Conservation (phyloP, 2,329 filamentous ascomycete genomes). For the Cytospora paraplurivora region DNA sequence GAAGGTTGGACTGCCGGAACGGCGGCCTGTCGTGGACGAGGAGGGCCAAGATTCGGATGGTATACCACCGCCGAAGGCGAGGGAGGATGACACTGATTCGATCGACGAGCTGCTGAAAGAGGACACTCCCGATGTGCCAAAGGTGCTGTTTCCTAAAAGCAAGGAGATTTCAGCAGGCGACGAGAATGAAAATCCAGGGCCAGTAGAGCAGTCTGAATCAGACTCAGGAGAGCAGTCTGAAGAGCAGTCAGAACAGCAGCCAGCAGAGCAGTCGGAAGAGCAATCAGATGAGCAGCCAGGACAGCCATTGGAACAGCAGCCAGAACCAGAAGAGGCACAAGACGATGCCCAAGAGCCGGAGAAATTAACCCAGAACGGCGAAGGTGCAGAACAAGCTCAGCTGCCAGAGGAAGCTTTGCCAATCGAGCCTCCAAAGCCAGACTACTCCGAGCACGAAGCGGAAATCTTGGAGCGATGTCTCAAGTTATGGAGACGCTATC, state of each 20-base stretch:
- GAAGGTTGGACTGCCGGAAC: slow-evolving; percentile 55
- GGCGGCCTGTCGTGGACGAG: slow-evolving; percentile 37
- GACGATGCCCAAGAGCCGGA: background rate
- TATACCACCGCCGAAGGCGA: slow-evolving; percentile 39
- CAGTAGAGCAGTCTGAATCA: slow-evolving; percentile 34
- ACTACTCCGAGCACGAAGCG: slow-evolving; percentile 51
- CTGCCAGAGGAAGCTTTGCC: slow-evolving; percentile 27
- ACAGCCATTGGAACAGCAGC: slow-evolving; percentile 29
- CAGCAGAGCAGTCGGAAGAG: slow-evolving; percentile 31
- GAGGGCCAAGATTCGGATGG: slow-evolving; percentile 43
- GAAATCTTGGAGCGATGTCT: slow-evolving; percentile 58
- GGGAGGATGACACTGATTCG: slow-evolving; percentile 49
- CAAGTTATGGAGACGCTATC: slow-evolving; percentile 65
- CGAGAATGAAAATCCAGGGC: background rate
- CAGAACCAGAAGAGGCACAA: slow-evolving; percentile 15
- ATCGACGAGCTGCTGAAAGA: slow-evolving; percentile 59
- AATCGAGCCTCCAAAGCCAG: slow-evolving; percentile 36
- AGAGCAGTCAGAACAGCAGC: slow-evolving; percentile 31
- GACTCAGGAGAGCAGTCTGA: slow-evolving; percentile 34
- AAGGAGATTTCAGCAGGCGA: slow-evolving; percentile 3
- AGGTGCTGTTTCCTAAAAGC: slow-evolving; percentile 34
- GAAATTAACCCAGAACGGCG: slow-evolving; percentile 16
- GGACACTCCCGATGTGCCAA: slow-evolving; percentile 57
- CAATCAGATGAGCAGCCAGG: slow-evolving; percentile 29
- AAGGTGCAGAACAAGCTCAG: slow-evolving; percentile 35